Evolutionary conservation across 306 rosid species (phyloP).

Genomic region (Cucumis sativus): Cucumber_9930_V3 NC_026657.2:20007001-20007500

Average conservation of each 20-base stretch:
- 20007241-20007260: not conserved
- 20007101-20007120: constrained; percentile 84
- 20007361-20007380: not conserved
- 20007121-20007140: constrained; percentile 56
- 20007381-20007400: constrained; percentile 91
- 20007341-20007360: not conserved
- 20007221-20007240: not conserved
- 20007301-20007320: not conserved
- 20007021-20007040: no score
- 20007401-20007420: constrained; percentile 49
- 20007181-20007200: not conserved
- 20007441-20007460: constrained; percentile 35
- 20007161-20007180: not conserved
- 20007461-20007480: constrained; percentile 31
- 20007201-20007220: not conserved
- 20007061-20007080: constrained; percentile 25
- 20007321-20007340: not conserved
- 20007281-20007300: not conserved
- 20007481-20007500: constrained; percentile 3
- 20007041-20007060: no score
- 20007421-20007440: constrained; percentile 39
- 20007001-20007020: no score
- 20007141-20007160: constrained; percentile 5
- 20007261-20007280: not conserved
- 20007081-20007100: constrained; percentile 30